Base-by-base conservation (phyloP, 139 green algal genomes). In the Nannochloris sp. region DNA sequence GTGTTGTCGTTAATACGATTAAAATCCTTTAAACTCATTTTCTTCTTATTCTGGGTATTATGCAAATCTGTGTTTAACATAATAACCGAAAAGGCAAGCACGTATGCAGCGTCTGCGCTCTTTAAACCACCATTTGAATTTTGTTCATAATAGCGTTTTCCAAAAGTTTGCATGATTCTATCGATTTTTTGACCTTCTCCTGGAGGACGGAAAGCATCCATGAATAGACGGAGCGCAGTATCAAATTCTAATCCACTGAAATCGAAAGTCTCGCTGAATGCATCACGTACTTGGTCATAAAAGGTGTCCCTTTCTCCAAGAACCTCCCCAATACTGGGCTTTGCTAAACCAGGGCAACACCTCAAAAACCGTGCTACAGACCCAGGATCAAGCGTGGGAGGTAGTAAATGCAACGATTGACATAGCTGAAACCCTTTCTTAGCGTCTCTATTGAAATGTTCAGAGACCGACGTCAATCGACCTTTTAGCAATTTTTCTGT, bases 361-460 rank as follows among this genome's bases (percentile, higher is more conserved):
- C 83, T 79, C 65, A 98, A 80, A 70, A 98, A 97, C 42, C 75
- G 72, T 3, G 88, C 93, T 24, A 95, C 74, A 53, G 34, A 51
- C n/a, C 2, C 27, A 0, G 81, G 33, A 23, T 85, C 72, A 54
- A 85, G 45, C 4, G 65, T 54, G 31, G 85, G 54, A 0, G 83
- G 85, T 59, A 98, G 81, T 29, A 98, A 80, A n/a, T 81, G 69
- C 45, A 86, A 70, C 4, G 71, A 74, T 80, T 93, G 86, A 59
- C 93, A 70, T 61, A 86, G 95, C 70, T 91, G 71, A 59, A 98
- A 86, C 6, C 93, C 93, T 77, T 97, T 97, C 66, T 96, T 97
- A 37, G 77, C 74, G 68, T 97, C 86, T 23, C 86, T 81, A 70
- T 99, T 99, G 82, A 97, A 99, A 70, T 97, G 93, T 55, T 98